Conservation (phyloP, 345 rosid species). For the Eucalyptus decipiens region DNA sequence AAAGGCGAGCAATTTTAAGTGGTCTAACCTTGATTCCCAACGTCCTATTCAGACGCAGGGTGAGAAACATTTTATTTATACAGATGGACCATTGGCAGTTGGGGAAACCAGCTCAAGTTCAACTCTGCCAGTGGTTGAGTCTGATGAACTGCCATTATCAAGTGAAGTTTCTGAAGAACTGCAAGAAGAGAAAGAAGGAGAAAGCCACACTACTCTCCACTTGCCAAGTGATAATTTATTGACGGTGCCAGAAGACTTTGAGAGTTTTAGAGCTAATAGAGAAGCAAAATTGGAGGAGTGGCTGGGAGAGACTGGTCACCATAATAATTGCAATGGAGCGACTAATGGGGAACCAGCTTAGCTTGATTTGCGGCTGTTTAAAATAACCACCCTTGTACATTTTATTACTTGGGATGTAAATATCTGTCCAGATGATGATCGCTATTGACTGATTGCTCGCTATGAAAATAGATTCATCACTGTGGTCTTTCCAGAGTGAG, state of each 20-base stretch:
- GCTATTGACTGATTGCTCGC: background rate
- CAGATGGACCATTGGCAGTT: conserved; percentile 7
- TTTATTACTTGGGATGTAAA: background rate
- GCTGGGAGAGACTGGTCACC: conserved; percentile 34
- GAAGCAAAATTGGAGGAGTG: conserved; percentile 79
- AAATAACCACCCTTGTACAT: background rate
- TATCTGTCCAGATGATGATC: background rate
- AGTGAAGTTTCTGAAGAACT: conserved; percentile 27
- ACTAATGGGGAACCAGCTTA: background rate
- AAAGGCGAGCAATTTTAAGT: conserved; percentile 56
- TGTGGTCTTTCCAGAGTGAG: background rate
- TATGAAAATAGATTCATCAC: background rate
- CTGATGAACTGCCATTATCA: conserved; percentile 43
- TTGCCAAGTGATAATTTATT: background rate
- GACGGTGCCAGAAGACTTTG: conserved; percentile 20
- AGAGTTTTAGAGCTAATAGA: conserved; percentile 64
- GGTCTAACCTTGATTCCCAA: conserved; percentile 59
- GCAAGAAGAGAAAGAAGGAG: conserved; percentile 3
- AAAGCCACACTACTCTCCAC: conserved; percentile 1
- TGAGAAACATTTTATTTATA: conserved; percentile 8
- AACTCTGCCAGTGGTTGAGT: conserved; percentile 22
- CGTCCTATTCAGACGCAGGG: conserved; percentile 7
- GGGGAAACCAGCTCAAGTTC: conserved; percentile 30
- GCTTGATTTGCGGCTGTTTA: background rate
- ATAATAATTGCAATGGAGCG: background rate